phyloP scores from a whole-genome alignment of 257 asterid genomes.

The Cruciata laevipes region DNA sequence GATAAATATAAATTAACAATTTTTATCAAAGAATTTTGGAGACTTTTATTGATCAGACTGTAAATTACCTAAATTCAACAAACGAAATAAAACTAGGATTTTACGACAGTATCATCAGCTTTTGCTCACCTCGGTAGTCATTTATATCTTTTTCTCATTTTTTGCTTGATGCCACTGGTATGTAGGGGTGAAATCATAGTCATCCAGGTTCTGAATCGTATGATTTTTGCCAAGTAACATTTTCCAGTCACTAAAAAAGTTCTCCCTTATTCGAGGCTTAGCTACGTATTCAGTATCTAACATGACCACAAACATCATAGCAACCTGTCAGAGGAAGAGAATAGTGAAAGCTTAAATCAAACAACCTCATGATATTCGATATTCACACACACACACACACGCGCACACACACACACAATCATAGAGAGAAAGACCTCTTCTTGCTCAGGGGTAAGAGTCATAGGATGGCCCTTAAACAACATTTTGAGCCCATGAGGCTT shows the following conservation, averaged over 20 bases:
- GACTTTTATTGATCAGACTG: no score
- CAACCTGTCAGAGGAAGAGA: conserved; percentile 52
- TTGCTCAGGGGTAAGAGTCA: conserved; percentile 74
- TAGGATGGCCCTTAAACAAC: conserved; percentile 81
- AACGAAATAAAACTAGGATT: background rate
- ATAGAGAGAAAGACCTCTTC: conserved; percentile 74
- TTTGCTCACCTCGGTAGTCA: conserved; percentile 67
- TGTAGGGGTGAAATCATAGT: conserved; percentile 34
- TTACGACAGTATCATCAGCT: background rate
- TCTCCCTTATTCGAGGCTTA: conserved; percentile 75
- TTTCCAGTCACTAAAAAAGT: conserved; percentile 86
- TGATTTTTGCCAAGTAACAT: conserved; percentile 23
- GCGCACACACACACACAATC: background rate
- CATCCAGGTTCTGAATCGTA: no score
- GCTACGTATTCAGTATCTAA: conserved; percentile 82
- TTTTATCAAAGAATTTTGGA: no score
- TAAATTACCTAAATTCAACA: background rate
- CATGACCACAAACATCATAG: conserved; percentile 92
- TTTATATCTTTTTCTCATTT: conserved; percentile 93
- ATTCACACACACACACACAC: background rate
- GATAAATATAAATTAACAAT: no score
- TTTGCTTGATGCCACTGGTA: conserved; percentile 91
- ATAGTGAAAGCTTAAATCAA: background rate
- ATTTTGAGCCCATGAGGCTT: conserved; percentile 90
- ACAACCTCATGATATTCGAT: background rate